Percentiles rank a stretch among this genome's conserved stretches.
Evolutionary conservation across 768 basidiomycete genomes (phyloP).

Genomic region (Collybiopsis luxurians): DNA sequence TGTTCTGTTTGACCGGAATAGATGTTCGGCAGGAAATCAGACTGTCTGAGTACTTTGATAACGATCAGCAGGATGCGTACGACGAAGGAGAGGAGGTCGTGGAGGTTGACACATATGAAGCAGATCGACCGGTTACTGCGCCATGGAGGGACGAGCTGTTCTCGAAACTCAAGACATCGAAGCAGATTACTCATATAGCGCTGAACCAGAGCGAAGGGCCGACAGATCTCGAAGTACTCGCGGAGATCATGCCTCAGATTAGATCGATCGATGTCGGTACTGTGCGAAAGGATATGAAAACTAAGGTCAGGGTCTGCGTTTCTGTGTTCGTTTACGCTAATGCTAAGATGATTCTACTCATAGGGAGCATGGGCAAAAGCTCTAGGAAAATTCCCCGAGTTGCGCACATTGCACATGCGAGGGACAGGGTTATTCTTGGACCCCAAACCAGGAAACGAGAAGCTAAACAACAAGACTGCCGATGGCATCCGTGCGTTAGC

Average conservation of each 20-base stretch:
- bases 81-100: neutral
- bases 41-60: neutral
- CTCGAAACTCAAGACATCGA: neutral
- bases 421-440: neutral
- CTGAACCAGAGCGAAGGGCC: neutral
- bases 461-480: neutral
- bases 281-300: neutral
- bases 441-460: neutral
- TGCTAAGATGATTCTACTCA: too few relatives aligned
- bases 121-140: neutral
- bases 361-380: neutral
- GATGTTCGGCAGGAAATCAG: neutral
- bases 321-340: neutral
- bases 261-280: neutral
- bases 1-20: neutral
- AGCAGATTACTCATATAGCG: neutral
- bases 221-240: neutral
- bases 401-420: conserved; percentile 1
- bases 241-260: neutral
- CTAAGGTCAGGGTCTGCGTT: neutral
- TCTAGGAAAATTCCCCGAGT: neutral
- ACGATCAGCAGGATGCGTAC: neutral
- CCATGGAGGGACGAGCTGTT: conserved; percentile 2
- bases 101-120: neutral
- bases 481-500: neutral